Base-by-base conservation (phyloP, 2,329 filamentous ascomycete genomes). In the Xylariales sp. region DNA sequence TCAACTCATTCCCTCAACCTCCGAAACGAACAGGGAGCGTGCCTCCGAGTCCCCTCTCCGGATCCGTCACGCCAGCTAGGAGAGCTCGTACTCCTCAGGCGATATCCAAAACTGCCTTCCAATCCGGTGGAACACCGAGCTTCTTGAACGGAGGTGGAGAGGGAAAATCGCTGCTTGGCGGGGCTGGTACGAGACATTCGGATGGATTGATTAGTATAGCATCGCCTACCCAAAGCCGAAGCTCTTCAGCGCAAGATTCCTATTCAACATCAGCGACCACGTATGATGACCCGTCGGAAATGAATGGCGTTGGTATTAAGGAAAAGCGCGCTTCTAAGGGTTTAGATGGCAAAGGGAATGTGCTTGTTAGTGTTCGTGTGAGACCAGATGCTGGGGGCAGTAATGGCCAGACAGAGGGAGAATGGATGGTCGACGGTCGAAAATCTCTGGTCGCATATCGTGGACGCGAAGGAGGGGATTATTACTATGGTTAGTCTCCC, bases 311-410 rank as follows among this genome's bases (percentile, higher is more conserved):
- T 34, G 70, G 78, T 14, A 79, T 76, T 5, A 74, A 70, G 48
- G 83, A 81, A 70, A 89, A 82, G 78, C 84, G 81, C 66, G 69
- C 80, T 64, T 87, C 89, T 64, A 86, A 89, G 74, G 75, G 79
- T 43, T 39, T 72, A 1, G 94, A 97, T 75, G 88, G 86, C 63
- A 98, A 97, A 79, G 96, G 96, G 59, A 99, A 99, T 76, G 95
- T 99, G 14, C 81, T 98, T 69, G 95, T 99, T 73, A 98, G 96
- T 78, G 94, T 99, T 45, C 89, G 96, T 77, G 94, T 98, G 49
- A 89, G 96, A 39, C 96, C 96, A 36, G 94, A 97, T 81, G 86
- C 88, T 30, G 84, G 85, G n/a, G 87, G 86, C 62, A 87, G 88
- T 52, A 83, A 85, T 65, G 80, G 75, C 23, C 86, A 88, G 66